Evolutionary conservation across 192 early-diverging fungal genomes (phyloP).

Genomic region (Coemansia sp.): DNA sequence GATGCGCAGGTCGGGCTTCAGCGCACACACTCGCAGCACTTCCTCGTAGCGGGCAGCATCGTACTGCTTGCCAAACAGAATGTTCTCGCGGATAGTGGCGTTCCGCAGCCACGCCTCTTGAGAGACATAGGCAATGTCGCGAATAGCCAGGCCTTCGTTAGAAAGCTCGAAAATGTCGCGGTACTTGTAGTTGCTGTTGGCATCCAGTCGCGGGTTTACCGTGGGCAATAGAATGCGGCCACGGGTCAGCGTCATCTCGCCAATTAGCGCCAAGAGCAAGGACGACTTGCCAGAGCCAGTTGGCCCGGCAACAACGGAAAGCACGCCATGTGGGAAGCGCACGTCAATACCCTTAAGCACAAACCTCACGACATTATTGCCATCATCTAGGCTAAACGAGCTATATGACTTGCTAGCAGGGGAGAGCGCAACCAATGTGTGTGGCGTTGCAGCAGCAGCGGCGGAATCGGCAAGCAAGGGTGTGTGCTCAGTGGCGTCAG

Average conservation of each 20-base stretch:
- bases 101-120: slow-evolving; percentile 78
- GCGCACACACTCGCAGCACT: slow-evolving; percentile 82
- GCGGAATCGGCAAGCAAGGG: neutral
- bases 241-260: slow-evolving; percentile 59
- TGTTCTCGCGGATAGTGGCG: slow-evolving; percentile 79
- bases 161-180: slow-evolving; percentile 2
- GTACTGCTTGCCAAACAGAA: slow-evolving; percentile 77
- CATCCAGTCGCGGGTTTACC: neutral
- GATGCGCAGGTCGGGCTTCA: slow-evolving; percentile 77
- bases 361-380: slow-evolving; percentile 33
- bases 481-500: neutral
- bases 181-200: neutral
- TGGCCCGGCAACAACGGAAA: slow-evolving; percentile 73
- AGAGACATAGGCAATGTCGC: slow-evolving; percentile 81
- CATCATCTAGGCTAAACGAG: neutral
- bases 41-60: slow-evolving; percentile 71
- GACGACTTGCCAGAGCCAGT: slow-evolving; percentile 84
- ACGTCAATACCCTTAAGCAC: slow-evolving; percentile 60
- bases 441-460: neutral
- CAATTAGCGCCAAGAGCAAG: slow-evolving; percentile 70
- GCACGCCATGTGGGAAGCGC: slow-evolving; percentile 60
- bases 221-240: slow-evolving; percentile 22
- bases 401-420: neutral
- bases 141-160: slow-evolving; percentile 17
- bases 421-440: neutral